Evolutionary conservation across 257 asterid species (phyloP).

Genomic region (Galeopsis tetrahit): DNA sequence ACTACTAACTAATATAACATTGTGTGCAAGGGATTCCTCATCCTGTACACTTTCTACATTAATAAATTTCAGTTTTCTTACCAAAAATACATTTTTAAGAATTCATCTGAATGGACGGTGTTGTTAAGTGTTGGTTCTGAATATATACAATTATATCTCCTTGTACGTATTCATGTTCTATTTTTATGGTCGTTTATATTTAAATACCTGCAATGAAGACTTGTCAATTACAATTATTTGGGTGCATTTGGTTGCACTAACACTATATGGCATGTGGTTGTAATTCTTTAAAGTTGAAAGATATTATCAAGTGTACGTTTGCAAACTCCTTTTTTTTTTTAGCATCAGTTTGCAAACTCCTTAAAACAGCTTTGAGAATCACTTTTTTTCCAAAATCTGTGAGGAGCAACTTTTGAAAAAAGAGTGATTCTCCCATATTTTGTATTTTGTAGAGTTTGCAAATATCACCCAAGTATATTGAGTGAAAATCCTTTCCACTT

Average conservation of each 20-base stretch:
- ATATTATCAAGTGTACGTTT: slow-evolving; percentile 16
- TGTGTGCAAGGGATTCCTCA: no score
- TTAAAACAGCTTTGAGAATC: neutral
- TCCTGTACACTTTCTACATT: no score
- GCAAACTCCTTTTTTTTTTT: neutral
- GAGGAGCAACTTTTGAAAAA: neutral
- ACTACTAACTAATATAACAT: no score
- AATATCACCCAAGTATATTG: neutral
- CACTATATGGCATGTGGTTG: no score
- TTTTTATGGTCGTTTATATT: slow-evolving; percentile 21
- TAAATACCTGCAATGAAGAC: slow-evolving; percentile 12
- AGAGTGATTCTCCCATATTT: neutral
- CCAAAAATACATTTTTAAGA: neutral
- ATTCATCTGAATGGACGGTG: neutral
- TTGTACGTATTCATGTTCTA: slow-evolving; percentile 20
- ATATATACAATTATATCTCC: neutral
- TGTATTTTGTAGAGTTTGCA: neutral
- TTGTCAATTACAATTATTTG: slow-evolving; percentile 11
- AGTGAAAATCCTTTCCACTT: slow-evolving; percentile 19
- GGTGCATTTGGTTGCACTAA: no score
- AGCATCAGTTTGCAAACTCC: slow-evolving; percentile 3
- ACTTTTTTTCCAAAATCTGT: neutral
- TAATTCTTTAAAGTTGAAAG: no score
- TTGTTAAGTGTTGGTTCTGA: slow-evolving; percentile 19
- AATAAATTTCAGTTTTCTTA: no score